phyloP scores from a whole-genome alignment of 805 yeast species.

The Candida koratica region DNA sequence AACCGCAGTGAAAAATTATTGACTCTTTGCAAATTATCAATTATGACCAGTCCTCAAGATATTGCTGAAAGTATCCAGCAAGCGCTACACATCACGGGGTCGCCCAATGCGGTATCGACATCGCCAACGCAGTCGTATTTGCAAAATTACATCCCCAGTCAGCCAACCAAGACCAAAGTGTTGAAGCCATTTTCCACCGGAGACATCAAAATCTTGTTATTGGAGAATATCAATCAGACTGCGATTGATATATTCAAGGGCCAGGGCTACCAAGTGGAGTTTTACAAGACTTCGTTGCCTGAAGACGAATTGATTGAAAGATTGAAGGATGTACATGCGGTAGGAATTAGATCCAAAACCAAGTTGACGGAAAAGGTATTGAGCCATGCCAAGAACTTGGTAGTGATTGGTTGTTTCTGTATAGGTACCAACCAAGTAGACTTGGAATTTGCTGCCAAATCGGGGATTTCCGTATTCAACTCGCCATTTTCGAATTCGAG shows the following conservation, averaged over 20 bases:
- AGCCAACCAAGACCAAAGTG: constrained; percentile 53
- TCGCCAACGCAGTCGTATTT: constrained; percentile 78
- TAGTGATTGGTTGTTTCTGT: constrained; percentile 95
- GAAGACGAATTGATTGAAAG: constrained; percentile 94
- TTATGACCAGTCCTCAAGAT: constrained; percentile 67
- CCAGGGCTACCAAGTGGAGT: constrained; percentile 97
- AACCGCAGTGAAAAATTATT: constrained; percentile 6
- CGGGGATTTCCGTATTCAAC: constrained; percentile 95
- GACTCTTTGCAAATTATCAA: constrained; percentile 5
- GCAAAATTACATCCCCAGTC: constrained; percentile 43
- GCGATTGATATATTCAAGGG: constrained; percentile 79
- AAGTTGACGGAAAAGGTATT: constrained; percentile 76
- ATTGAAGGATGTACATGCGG: constrained; percentile 89
- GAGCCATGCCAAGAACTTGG: constrained; percentile 82
- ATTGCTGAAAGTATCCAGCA: constrained; percentile 57
- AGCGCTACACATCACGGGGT: constrained; percentile 50
- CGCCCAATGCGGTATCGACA: constrained; percentile 73
- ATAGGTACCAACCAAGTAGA: constrained; percentile 99
- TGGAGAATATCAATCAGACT: constrained; percentile 91
- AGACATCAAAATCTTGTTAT: constrained; percentile 83
- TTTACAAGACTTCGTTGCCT: constrained; percentile 79
- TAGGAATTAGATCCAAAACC: constrained; percentile 97
- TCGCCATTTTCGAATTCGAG: constrained; percentile 98
- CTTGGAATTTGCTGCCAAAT: constrained; percentile 82
- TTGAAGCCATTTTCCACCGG: constrained; percentile 94